Base-by-base conservation (phyloP, 148 eudicot species). In the Cornus kousa region DNA sequence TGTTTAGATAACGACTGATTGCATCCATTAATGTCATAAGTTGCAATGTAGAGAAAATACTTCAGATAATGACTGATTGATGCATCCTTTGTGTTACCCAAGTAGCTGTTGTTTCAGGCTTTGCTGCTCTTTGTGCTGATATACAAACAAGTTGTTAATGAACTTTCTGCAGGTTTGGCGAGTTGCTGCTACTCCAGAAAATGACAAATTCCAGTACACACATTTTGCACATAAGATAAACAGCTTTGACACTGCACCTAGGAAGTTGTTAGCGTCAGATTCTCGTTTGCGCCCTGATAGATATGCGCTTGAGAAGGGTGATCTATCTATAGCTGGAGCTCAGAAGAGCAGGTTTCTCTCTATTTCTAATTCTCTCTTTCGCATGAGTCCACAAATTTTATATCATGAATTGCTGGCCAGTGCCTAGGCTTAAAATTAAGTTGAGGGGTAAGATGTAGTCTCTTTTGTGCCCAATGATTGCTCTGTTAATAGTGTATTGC, bases 211-310 rank as follows among this genome's bases (percentile, higher is more conserved):
- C 80, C 92, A 91, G 78, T 91, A 82, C 78, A 91, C 95, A 28
- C 43, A 88, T 72, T 91, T 89, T 81, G 95, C 95, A 33, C 95
- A 91, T 82, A 91, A 91, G 82, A 78, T 89, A 48, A 91, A 91
- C 80, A 91, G 92, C 77, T 89, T 91, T 67, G 89, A 88, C 72
- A 91, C 91, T 75, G 92, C 92, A n/a, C 95, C 92, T 22, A 89
- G 84, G 87, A 89, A 89, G 68, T 80, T 91, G 73, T 77, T 91
- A 80, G 84, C 91, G 32, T 91, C 95, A 16, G 95, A 91, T 84
- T 89, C 95, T 66, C 95, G 95, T 50, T 75, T 91, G 67, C 89
- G 95, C 17, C 92, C 95, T 23, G 95, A 91, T 82, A 77, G 95
- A 81, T 87, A 80, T 82, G 92, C 95, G 71, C 95, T 91, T 85